These are phyloP conservation scores for Vitellaria paradoxa DNA, from an alignment of 179 eudicot genomes.

Conservation along the genomic window DNA sequence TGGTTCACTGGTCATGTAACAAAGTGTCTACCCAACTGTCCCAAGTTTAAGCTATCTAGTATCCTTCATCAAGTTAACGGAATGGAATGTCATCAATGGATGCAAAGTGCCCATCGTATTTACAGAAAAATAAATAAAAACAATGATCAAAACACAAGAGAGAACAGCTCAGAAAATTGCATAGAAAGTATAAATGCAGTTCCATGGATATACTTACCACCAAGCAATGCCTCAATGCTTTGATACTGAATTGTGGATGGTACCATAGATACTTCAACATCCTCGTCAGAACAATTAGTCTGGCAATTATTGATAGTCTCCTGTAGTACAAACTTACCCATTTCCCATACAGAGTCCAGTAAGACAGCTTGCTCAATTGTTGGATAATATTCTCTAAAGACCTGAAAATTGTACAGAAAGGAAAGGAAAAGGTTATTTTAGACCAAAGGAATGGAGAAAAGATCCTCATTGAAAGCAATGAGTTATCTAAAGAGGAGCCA, in stretches of 20 bases:
- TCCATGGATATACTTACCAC: conserved; percentile 47
- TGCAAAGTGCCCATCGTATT: background rate
- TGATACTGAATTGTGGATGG: conserved; percentile 46
- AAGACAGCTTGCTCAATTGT: conserved; percentile 41
- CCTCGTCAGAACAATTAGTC: conserved; percentile 25
- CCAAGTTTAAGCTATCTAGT: background rate
- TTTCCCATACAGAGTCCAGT: conserved; percentile 68
- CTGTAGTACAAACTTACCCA: conserved; percentile 64
- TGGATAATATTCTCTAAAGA: conserved; percentile 85
- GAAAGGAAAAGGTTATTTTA: background rate
- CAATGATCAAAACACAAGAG: background rate
- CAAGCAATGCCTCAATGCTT: conserved; percentile 55
- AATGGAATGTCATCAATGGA: background rate
- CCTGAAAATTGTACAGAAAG: conserved; percentile 43
- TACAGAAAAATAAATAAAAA: background rate
- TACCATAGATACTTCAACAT: conserved; percentile 26
- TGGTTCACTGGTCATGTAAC: too few species aligned
- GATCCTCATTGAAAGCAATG: background rate
- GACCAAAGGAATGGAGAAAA: background rate
- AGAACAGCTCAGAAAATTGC: background rate
- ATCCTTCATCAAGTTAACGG: background rate
- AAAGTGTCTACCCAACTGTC: background rate
- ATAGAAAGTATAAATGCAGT: background rate
- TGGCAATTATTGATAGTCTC: conserved; percentile 40
- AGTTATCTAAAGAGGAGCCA: background rate